Conservation (phyloP, 306 rosid species). For the Prunus fruticosa region DNA sequence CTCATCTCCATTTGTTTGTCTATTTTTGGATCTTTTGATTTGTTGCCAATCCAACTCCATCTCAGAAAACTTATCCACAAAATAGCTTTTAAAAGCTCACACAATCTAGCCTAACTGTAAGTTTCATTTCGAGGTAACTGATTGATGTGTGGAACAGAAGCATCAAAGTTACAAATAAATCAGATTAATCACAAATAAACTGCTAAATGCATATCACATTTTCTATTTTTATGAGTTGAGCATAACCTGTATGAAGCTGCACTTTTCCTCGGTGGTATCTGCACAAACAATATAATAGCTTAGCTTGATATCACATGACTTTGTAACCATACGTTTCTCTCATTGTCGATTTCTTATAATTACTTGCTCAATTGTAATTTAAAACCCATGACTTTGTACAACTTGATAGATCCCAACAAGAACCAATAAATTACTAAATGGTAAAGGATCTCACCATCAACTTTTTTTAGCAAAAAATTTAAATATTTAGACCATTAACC, state of each 20-base stretch:
- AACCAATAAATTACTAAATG: neutral
- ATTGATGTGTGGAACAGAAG: neutral
- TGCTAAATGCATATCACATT: neutral
- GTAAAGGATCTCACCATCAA: neutral
- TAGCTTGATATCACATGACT: slow-evolving; percentile 19
- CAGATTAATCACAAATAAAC: neutral
- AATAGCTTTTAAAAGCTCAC: neutral
- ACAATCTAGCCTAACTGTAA: neutral
- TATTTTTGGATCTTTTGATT: neutral
- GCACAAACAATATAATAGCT: slow-evolving; percentile 36
- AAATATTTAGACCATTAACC: neutral
- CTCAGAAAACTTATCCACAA: neutral
- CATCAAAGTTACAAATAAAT: neutral
- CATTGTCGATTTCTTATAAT: neutral
- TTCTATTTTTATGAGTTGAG: neutral
- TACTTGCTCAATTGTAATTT: neutral
- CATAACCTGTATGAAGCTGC: slow-evolving; percentile 95
- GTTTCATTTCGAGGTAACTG: neutral
- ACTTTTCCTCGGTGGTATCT: slow-evolving; percentile 95
- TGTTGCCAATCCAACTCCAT: neutral
- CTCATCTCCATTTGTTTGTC: neutral
- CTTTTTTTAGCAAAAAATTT: neutral
- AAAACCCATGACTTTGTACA: neutral
- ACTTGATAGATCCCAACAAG: neutral
- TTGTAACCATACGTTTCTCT: neutral